Evolutionary conservation across 306 rosid genomes (phyloP).

Genomic region (Cicer arietinum): DNA sequence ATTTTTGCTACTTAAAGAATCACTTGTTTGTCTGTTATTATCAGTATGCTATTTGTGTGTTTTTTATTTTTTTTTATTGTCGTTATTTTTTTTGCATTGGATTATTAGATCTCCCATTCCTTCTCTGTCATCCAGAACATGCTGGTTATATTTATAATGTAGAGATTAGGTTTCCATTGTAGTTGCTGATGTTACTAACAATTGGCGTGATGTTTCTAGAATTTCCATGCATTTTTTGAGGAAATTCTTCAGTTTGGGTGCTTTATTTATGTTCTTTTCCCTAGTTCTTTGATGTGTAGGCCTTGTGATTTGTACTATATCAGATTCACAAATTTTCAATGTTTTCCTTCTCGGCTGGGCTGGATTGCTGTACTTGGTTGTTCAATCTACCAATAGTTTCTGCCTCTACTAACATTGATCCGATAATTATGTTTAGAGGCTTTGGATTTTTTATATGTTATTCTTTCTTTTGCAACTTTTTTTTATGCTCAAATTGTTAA

Average conservation of each 20-base stretch:
- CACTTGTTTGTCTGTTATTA: background rate
- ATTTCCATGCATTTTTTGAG: background rate
- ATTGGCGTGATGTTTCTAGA: conserved; percentile 8
- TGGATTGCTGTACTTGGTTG: background rate
- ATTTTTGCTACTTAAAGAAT: conserved; percentile 13
- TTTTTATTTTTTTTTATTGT: background rate
- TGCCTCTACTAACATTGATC: background rate
- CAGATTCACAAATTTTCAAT: background rate
- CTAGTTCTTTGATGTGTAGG: background rate
- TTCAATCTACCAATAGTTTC: conserved; percentile 6
- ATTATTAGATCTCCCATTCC: background rate
- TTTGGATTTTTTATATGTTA: background rate
- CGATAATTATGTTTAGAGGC: background rate
- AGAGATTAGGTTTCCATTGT: background rate
- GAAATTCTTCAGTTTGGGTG: background rate
- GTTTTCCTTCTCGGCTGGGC: background rate
- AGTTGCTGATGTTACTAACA: conserved; percentile 25
- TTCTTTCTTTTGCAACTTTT: conserved; percentile 23
- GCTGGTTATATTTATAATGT: conserved; percentile 1
- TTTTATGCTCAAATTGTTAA: background rate
- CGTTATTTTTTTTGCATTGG: background rate
- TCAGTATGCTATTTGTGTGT: background rate
- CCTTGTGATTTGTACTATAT: background rate
- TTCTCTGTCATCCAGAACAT: background rate
- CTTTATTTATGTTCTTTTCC: background rate